Evolutionary conservation across 2,329 filamentous ascomycete species (phyloP).

Genomic region (Coleophoma cylindrospora): DNA sequence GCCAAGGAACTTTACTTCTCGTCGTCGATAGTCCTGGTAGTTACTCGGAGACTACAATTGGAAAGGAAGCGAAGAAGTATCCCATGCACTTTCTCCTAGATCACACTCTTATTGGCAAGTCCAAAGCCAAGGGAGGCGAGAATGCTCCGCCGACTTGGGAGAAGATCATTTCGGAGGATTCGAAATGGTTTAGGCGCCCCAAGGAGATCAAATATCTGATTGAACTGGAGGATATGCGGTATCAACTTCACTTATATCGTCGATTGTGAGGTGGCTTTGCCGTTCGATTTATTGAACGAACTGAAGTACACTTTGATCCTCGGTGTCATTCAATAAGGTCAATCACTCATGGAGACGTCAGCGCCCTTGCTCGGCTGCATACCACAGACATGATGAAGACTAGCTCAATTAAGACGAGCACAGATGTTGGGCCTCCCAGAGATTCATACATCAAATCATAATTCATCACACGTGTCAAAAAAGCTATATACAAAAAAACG

Average conservation of each 20-base stretch:
- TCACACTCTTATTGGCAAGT: slow-evolving; percentile 60
- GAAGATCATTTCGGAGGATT: slow-evolving; percentile 70
- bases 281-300: not conserved
- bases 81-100: slow-evolving; percentile 94
- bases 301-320: not conserved
- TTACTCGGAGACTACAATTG: slow-evolving; percentile 78
- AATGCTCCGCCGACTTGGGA: slow-evolving; percentile 53
- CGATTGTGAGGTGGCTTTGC: slow-evolving; percentile 22
- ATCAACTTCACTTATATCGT: slow-evolving; percentile 81
- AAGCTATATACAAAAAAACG: slow-evolving; percentile 1
- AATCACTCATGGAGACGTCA: not conserved
- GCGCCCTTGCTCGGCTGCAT: too few relatives aligned
- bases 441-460: slow-evolving; percentile 4
- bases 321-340: not conserved
- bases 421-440: too few relatives aligned
- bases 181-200: slow-evolving; percentile 76
- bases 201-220: slow-evolving; percentile 72
- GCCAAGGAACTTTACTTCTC: slow-evolving; percentile 62
- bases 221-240: slow-evolving; percentile 88
- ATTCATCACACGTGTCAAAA: slow-evolving; percentile 14
- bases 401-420: too few relatives aligned
- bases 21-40: slow-evolving; percentile 92
- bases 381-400: too few relatives aligned
- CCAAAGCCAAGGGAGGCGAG: slow-evolving; percentile 28
- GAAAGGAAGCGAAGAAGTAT: slow-evolving; percentile 59